Base-by-base conservation (phyloP, 2,329 filamentous ascomycete genomes). In the Aspergillus udagawae region DNA sequence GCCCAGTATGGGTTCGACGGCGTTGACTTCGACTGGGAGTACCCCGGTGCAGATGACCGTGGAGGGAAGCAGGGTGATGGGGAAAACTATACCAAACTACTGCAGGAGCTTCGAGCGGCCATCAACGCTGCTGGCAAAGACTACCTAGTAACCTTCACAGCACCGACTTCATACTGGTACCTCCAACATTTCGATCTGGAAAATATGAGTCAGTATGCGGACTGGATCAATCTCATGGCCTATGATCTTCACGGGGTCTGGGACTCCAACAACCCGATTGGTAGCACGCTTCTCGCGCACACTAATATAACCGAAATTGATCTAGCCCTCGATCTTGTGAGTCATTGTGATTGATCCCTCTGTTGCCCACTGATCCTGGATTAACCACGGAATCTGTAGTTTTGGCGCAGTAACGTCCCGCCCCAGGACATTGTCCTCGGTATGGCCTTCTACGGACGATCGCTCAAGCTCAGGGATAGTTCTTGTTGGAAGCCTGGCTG, bases 391-490 rank as follows among this genome's bases (percentile, higher is more conserved):
- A 27, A 27, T 27, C 25, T 27, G 25, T 27, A 27, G 0, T 64
- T 83, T 4, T 82, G 80, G 78, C 69, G 77, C 7, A 75, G 72
- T 29, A 62, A 74, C 23, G 65, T 84, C 1, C 60, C 67, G 0
- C 70, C 81, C 0, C 49, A 59, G 0, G 78, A 80, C 54, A 61
- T 83, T 4, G 51, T 61, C 25, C 54, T 84, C 7, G 81, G 81
- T 1, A 54, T 81, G 0, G 78, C 78, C 1, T 74, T 72, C 50
- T 83, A 83, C 53, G 80, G 79, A 0, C 61, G 61, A 1, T 56
- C 51, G 21, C 61, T 61, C 53, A 61, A 55, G 8, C 48, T 61
- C 53, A 42, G 9, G 7, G 29, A 56, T 21, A 35, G 53, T 5
- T 17, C 27, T 0, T 63, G 61, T 29, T 23, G 49, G 32, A 32